phyloP scores from a whole-genome alignment of 306 rosid genomes.

The Dryas drummondii region DNA sequence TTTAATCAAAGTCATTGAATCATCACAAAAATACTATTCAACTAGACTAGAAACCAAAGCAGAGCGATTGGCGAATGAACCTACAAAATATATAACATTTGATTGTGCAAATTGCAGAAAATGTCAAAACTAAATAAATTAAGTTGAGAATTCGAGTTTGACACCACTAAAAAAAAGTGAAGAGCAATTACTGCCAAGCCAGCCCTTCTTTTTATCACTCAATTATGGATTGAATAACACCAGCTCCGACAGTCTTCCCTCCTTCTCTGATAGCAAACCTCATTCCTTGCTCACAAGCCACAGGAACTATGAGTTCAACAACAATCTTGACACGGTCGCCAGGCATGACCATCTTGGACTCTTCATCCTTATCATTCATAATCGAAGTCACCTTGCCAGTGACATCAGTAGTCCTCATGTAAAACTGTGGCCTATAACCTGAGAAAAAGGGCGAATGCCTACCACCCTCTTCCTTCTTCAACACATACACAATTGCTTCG shows the following conservation, averaged over 20 bases:
- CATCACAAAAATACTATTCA: slow-evolving; percentile 38
- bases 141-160: slow-evolving; percentile 31
- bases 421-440: slow-evolving; percentile 81
- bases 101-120: slow-evolving; percentile 41
- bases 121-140: slow-evolving; percentile 34
- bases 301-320: slow-evolving; percentile 79
- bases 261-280: slow-evolving; percentile 95
- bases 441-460: slow-evolving; percentile 81
- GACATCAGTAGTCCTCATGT: slow-evolving; percentile 93
- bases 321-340: slow-evolving; percentile 86
- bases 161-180: slow-evolving; percentile 36
- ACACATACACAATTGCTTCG: slow-evolving; percentile 74
- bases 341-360: slow-evolving; percentile 94
- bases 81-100: slow-evolving; percentile 61
- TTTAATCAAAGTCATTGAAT: slow-evolving; percentile 21
- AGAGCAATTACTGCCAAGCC: slow-evolving; percentile 21
- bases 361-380: slow-evolving; percentile 88
- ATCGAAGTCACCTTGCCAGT: slow-evolving; percentile 68
- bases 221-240: slow-evolving; percentile 76
- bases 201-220: slow-evolving; percentile 38
- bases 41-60: slow-evolving; percentile 35
- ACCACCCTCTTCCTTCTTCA: slow-evolving; percentile 92
- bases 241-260: slow-evolving; percentile 92
- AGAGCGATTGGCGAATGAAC: slow-evolving; percentile 35
- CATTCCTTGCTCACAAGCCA: slow-evolving; percentile 90